Evolutionary conservation across 1,284 basidiomycete genomes (phyloP), one percentile per base, ranked within the genome.

Genomic region (Leccinum ponderosum): DNA sequence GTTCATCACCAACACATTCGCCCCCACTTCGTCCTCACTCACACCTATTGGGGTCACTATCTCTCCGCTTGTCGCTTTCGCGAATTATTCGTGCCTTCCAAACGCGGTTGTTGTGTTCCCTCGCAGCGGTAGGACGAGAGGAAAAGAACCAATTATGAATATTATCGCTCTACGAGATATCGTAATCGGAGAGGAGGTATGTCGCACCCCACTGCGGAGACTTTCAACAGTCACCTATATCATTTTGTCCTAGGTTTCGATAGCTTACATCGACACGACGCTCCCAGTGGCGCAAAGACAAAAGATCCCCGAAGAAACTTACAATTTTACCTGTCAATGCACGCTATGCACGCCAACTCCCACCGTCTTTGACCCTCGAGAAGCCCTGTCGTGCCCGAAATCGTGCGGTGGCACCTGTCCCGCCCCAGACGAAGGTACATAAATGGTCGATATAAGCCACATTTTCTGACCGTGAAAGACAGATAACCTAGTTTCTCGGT

Each of bases 21-120:
- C 94, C 0, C 79, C 97, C 11, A 88, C 93, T 0, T 85, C 89
- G 0, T 86, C 91, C 0, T 81, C 89, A 3, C 77, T 97, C 8
- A 82, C 85, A 1, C 89, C 93, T 0, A 80, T 98, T 50, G 31
- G 96, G 14, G 86, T 90, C 2, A 86, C 88, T 31, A 81, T 96
- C 27, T 91, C 92, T 0, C 94, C 95, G 0, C 67, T 85, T 0
- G 79, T 89, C 9, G 94, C 95, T 0, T 80, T 98, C 33, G 83
- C 92, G 66, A 98, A 98, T 69, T 96, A 98, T 71, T 93, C 94
- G 0, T 98, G 96, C 70, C 82, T 85, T 22, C 95, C 96, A 0
- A 97, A 97, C 66, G 93, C 91, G 0, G 93, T 90, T 27, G 84
- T 96, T 29, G 93, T 98, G 1, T 98, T 96, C 72, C 95, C 96